Base-by-base conservation (phyloP, 2,329 filamentous ascomycete species). In the Fusarium keratoplasticum region DNA sequence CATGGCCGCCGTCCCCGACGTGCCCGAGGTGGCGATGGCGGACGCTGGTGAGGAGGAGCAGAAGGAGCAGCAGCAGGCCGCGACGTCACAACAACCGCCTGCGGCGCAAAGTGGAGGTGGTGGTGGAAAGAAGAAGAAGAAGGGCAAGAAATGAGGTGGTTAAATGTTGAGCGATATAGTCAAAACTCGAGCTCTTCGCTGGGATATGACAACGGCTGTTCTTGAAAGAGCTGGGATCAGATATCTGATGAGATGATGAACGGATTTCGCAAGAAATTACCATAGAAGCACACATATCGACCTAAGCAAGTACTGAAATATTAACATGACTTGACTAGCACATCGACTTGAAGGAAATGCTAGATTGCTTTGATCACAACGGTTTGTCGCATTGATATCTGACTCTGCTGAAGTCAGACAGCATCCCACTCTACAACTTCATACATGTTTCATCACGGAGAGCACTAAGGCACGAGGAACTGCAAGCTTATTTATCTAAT, bases 71-170 rank as follows among this genome's bases (percentile, higher is more conserved):
- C 40, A 82, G 27, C 79, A 82, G 27, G 78, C 31, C 18, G 20
- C 54, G 8, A 27, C 78, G 47, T 75, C 58, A 64, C 69, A 69
- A 67, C 29, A 35, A 11, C 57, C 66, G 65, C 78, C 81, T 68
- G 75, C 75, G 59, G 78, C 72, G 66, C 71, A 76, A 47, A 78
- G 77, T 69, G 82, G 81, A 64, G 83, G 81, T 63, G 82, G 84
- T 50, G 85, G 85, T 14, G 84, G 86, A 38, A 91, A 90, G 82
- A 93, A 92, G 85, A 93, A 93, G 84, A 77, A 77, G 76, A 78
- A 78, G 72, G 76, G 76, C 31, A 78, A 78, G 55, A 91, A 90
- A 86, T 93, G 84, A 87, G 73, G 36, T 20, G 13, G 47, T n/a
- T 29, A 29, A 55, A 36, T 36, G 29, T 42, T 18, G n/a, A 16